Base-by-base conservation (phyloP, 116 monocot species). In the Phalaenopsis hybrid region DNA sequence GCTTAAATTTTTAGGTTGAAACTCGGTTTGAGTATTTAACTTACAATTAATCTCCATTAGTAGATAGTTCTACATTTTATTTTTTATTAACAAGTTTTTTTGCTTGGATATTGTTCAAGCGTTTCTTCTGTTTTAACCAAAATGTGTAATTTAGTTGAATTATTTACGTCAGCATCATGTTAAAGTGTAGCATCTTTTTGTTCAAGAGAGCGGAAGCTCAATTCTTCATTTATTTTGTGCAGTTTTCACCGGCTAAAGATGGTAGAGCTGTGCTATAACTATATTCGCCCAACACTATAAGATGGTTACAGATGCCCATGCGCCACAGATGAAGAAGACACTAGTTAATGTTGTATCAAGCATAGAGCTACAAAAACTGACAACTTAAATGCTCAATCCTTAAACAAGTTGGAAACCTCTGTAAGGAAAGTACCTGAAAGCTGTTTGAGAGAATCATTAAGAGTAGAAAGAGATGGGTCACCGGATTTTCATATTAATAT, bases 401-500 rank as follows among this genome's bases (percentile, higher is more conserved):
- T 51, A 50, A 8, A 52, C 8, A 77, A 77, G 23, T 15, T 77
- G 23, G 51, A 77, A 77, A 7, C 28, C n/a, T 25, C 49, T 4
- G 51, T 3, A 52, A 77, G 20, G 51, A 31, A 50, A 52, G 51
- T 77, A 6, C 51, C 77, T 77, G 77, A 52, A 77, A 77, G 51
- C 44, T 44, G 1, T 25, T 18, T 77, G 51, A 77, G 51, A 49
- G 16, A 45, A 20, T n/a, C 75, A 75, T 10, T 41, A 44, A 46
- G n/a, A 44, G 52, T 21, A 75, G 45, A 75, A 44, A 46, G 12
- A 20, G 15, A 31, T 28, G 77, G 51, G 4, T 13, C 52, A 0
- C 2, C 77, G 5, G 31, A 48, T 76, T 28, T 13, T 41, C 0
- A 13, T 25, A 52, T 51, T 49, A 31, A 52, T 77, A 51, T 28